A percentile compares a stretch with the other conserved stretches of the same genome.
Conservation (phyloP, 1,284 basidiomycete species). For the Trametes pubescens region DNA sequence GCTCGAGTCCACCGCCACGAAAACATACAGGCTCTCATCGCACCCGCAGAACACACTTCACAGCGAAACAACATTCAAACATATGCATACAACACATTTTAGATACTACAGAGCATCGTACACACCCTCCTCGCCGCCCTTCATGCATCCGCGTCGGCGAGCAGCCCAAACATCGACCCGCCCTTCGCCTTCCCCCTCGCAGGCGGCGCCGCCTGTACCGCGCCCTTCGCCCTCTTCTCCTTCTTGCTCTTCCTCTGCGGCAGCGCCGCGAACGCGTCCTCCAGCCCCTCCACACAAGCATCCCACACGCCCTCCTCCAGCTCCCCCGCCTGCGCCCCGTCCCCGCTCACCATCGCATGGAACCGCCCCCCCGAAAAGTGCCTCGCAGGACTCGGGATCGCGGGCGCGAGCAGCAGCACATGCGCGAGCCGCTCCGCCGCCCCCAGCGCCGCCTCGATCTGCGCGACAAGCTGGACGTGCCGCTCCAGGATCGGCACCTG, state of each 20-base stretch:
- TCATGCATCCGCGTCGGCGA: conserved; percentile 25
- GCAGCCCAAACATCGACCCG: conserved; percentile 21
- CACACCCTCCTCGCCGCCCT: not conserved
- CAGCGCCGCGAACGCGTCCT: conserved; percentile 55
- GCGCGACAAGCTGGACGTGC: conserved; percentile 76
- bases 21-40: no score
- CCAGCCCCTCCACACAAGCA: conserved; percentile 57
- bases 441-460: conserved; percentile 67
- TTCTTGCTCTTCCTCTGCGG: conserved; percentile 47
- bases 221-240: conserved; percentile 44
- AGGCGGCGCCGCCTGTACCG: not conserved
- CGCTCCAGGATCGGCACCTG: conserved; percentile 56
- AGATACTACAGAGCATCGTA: conserved; percentile 4
- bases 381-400: conserved; percentile 54
- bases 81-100: conserved; percentile 13
- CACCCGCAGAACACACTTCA: no score
- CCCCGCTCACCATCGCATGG: conserved; percentile 56
- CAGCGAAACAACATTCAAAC: not conserved
- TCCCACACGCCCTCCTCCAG: conserved; percentile 51
- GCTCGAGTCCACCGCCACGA: no score
- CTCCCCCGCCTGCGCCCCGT: conserved; percentile 35
- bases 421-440: conserved; percentile 66
- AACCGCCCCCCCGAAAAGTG: conserved; percentile 65
- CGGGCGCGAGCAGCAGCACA: conserved; percentile 60
- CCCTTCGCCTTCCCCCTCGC: conserved; percentile 5